These are phyloP conservation scores for Theobroma cacao DNA, from an alignment of 345 rosid species.

Conservation along the genomic window DNA sequence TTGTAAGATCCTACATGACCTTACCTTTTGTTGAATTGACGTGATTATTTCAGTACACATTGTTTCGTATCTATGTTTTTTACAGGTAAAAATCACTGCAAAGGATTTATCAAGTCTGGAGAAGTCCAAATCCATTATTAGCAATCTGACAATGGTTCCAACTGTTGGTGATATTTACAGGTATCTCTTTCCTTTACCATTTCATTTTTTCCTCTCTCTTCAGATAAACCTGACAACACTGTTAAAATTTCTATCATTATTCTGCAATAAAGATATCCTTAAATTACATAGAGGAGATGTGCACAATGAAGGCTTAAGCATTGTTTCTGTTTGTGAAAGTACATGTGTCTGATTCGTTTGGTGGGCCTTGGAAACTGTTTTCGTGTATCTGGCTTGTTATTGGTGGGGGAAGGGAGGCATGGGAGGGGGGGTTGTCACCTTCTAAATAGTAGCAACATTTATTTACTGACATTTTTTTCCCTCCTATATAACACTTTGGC, in stretches of 20 bases:
- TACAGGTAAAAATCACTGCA: conserved; percentile 86
- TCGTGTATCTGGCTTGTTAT: no score
- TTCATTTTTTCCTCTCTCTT: not conserved
- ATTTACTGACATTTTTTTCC: no score
- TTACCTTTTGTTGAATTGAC: conserved; percentile 17
- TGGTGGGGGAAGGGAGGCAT: no score
- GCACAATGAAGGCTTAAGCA: not conserved
- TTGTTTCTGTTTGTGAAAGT: not conserved
- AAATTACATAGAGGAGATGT: not conserved
- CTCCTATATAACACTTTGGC: not conserved
- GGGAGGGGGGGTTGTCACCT: no score
- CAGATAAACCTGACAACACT: not conserved
- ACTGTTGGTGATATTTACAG: conserved; percentile 79
- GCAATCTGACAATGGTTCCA: conserved; percentile 84
- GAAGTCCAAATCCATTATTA: conserved; percentile 75
- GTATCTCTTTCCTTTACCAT: conserved; percentile 33
- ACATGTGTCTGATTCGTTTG: not conserved
- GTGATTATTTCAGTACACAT: conserved; percentile 17
- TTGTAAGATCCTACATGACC: conserved; percentile 47
- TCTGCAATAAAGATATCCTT: not conserved
- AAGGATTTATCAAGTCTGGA: conserved; percentile 78
- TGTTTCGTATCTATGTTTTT: conserved; percentile 19
- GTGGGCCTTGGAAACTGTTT: not conserved
- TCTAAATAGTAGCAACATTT: no score
- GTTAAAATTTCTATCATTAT: not conserved